Percentiles rank a stretch among this genome's conserved stretches.
These are phyloP conservation scores for Colletotrichum gloeosporioides DNA, from an alignment of 2,329 filamentous ascomycete genomes.

Conservation along the genomic window DNA sequence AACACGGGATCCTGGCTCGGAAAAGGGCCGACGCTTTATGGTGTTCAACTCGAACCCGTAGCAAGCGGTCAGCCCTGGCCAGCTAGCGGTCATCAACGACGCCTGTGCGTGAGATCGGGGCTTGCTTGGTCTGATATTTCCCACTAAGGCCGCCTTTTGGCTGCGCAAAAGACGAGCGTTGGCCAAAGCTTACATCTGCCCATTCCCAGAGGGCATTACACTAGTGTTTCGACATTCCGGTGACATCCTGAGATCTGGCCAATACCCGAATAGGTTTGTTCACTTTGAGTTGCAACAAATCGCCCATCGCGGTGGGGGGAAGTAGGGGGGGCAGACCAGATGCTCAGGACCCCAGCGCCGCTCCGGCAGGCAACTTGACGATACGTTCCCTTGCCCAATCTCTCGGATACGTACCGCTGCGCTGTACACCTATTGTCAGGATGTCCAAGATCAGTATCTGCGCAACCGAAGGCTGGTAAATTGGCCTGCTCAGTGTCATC, in stretches of 20 bases:
- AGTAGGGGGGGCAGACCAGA: background rate
- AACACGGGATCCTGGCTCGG: constrained; percentile 14
- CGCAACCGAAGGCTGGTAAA: background rate
- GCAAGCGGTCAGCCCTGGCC: background rate
- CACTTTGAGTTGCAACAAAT: constrained; percentile 20
- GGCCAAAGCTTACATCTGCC: constrained; percentile 20
- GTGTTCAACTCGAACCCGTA: background rate
- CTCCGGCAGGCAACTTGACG: constrained; percentile 13
- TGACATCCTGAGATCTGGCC: constrained; percentile 19
- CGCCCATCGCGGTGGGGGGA: background rate
- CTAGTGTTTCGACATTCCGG: constrained; percentile 19
- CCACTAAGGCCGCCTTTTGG: background rate
- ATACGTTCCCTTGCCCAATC: background rate
- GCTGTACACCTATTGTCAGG: background rate
- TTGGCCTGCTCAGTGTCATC: constrained; percentile 13
- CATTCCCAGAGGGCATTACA: constrained; percentile 5
- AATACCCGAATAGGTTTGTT: constrained; percentile 1
- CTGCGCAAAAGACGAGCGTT: constrained; percentile 2
- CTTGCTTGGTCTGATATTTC: constrained; percentile 7
- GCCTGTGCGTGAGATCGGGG: constrained; percentile 1
- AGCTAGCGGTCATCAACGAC: background rate
- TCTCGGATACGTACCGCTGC: constrained; percentile 9
- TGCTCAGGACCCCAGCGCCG: constrained; percentile 1
- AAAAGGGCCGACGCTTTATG: background rate
- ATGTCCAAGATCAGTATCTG: constrained; percentile 4